Evolutionary conservation across 345 rosid species (phyloP), one percentile per base, ranked within the genome.

Genomic region (Eucalyptus decipiens): DNA sequence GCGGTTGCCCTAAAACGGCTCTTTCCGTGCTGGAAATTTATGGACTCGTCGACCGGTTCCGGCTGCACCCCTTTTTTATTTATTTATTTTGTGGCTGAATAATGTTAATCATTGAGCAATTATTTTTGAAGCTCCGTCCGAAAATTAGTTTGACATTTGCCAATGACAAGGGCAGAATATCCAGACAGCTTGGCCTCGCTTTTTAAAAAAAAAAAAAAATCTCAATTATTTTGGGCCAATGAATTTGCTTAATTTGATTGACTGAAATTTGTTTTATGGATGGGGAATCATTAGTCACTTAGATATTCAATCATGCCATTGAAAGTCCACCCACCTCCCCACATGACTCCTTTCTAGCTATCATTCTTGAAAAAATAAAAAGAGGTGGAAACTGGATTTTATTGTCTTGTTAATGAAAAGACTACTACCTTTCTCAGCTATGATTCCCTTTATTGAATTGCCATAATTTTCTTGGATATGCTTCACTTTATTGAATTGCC

Each of bases 1-100:
- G 86, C 37, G 16, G 47, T 42, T 80, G 69, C 62, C 89, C 86
- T 76, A 49, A 32, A 88, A 72, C 89, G 89, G 89, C 51, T 50
- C 58, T 21, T 21, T 21, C 49, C 8, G 32, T 72, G 26, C 30
- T 67, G 49, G 58, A 47, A 62, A n/a, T 87, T 17, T 26, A 13
- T 17, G 45, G 45, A 42, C n/a, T 18, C 45, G 67, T 54, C 62
- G 1, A 76, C 89, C 67, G 89, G 89, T 42, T 48, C 89, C 89
- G 30, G 89, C 58, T 50, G 34, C 58, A 32, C 26, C 45, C 18
- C 40, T 37, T 51, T 18, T 48, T 32, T n/a, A n/a, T n/a, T 40
- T 28, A 0, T 16, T 58, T 21, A 9, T 4, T 65, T 45, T 62
- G 69, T 6, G 40, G 88, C 80, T 24, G 48, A 10, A 19, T n/a